Percentiles rank a stretch among this genome's conserved stretches.
These are phyloP conservation scores for Amniculicola lignicola DNA, from an alignment of 495 filamentous ascomycete species.

Conservation along the genomic window DNA sequence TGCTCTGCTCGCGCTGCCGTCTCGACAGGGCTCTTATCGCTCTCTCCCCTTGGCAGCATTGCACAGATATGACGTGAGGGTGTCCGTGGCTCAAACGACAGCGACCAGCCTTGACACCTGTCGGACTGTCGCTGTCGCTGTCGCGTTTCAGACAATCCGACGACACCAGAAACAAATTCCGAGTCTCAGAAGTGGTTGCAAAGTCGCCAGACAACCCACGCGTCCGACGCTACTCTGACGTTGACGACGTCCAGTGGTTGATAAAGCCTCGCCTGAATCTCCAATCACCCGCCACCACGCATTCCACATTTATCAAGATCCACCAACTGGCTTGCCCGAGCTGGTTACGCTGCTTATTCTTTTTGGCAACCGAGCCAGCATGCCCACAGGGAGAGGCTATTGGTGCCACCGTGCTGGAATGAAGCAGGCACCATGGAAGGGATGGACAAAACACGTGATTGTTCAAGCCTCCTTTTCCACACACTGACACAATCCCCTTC, in stretches of 20 bases:
- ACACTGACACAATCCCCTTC: too few species aligned
- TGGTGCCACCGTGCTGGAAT: background rate
- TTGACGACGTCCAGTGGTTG: slow-evolving; percentile 4
- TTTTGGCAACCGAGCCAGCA: background rate
- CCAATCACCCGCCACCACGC: background rate
- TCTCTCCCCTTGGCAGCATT: too few species aligned
- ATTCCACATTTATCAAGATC: background rate
- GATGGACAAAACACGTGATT: too few species aligned
- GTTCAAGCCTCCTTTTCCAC: too few species aligned
- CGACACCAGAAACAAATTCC: background rate
- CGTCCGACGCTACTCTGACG: background rate
- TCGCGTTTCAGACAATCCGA: background rate
- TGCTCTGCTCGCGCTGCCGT: too few species aligned
- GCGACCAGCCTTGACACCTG: too few species aligned
- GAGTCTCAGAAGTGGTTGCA: slow-evolving; percentile 4
- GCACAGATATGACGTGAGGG: too few species aligned
- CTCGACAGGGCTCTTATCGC: too few species aligned
- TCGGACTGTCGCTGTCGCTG: too few species aligned
- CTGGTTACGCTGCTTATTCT: background rate
- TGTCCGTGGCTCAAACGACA: too few species aligned
- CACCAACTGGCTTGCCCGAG: background rate
- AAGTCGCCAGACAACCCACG: slow-evolving; percentile 4
- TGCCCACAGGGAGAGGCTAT: background rate
- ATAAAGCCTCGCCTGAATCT: background rate
- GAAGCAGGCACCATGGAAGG: too few species aligned